Evolutionary conservation across 2,329 filamentous ascomycete genomes (phyloP), one percentile per base, ranked within the genome.

Genomic region (Fusarium metavorans): DNA sequence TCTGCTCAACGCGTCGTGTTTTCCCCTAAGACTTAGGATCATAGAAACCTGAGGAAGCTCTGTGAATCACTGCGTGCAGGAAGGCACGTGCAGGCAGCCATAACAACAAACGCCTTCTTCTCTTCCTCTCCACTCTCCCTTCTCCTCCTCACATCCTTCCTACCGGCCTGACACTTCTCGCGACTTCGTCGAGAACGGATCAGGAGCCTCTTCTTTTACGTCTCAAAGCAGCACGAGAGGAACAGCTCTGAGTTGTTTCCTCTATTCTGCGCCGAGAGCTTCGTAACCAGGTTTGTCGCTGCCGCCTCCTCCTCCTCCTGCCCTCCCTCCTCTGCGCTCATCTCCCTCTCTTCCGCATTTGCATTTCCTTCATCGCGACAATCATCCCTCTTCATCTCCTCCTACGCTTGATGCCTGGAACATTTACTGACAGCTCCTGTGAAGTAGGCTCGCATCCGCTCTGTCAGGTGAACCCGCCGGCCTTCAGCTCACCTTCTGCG

Each of bases 171-270:
- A 27, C 50, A 50, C 43, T 25, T 43, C 34, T 5, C 27, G 16
- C 25, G 14, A 18, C 30, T 30, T 68, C 25, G 11, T 41, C 45
- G 64, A 69, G 52, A 27, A 45, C 37, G 48, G n/a, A 50, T 20
- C 23, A 43, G 48, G 41, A 50, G 20, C 41, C 18, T 35, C 39
- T 58, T 48, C 27, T 56, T 45, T n/a, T 32, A 54, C 27, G 13
- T 27, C 48, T 70, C 43, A 63, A 23, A 48, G 52, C 68, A 39
- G 18, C 6, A 37, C 37, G 48, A 71, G 66, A 67, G 67, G 48
- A 75, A 59, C 64, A 75, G 30, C 72, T 34, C 66, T n/a, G 60
- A 68, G 72, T 66, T 74, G 67, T 67, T 23, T 27, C 39, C 64
- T 63, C 61, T 74, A 30, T 39, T 56, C 45, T 64, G 52, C 27